phyloP scores from a whole-genome alignment of 2,329 filamentous ascomycete genomes.

The Moelleriella libera region DNA sequence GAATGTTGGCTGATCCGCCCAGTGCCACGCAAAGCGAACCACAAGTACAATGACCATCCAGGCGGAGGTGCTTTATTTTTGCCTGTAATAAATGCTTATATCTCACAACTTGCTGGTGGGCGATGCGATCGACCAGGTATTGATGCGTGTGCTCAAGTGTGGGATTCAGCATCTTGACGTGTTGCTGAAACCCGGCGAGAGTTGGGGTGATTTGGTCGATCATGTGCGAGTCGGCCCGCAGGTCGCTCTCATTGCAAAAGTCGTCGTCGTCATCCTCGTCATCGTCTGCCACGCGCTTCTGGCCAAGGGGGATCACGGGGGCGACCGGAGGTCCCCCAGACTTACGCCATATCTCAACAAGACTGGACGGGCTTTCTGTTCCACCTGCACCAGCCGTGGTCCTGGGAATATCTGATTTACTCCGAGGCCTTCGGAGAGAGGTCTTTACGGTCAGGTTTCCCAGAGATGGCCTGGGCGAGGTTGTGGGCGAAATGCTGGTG shows the following conservation, averaged over 20 bases:
- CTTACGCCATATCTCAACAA: constrained; percentile 37
- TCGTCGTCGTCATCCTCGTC: constrained; percentile 48
- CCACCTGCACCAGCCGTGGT: constrained; percentile 12
- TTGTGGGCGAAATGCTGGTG: constrained; percentile 31
- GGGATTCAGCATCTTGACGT: constrained; percentile 65
- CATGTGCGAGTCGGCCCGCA: constrained; percentile 48
- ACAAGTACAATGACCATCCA: constrained; percentile 47
- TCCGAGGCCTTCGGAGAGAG: constrained; percentile 37
- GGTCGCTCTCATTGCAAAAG: constrained; percentile 39
- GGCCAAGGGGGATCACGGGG: constrained; percentile 22
- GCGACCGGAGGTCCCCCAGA: constrained; percentile 40
- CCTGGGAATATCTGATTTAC: constrained; percentile 38
- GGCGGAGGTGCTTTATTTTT: constrained; percentile 55
- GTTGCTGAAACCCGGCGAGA: constrained; percentile 60
- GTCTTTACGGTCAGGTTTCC: constrained; percentile 29
- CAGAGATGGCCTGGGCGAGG: constrained; percentile 37
- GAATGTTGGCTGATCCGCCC: constrained; percentile 49
- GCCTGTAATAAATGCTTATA: constrained; percentile 64
- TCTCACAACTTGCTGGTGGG: constrained; percentile 63
- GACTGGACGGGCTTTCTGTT: constrained; percentile 22
- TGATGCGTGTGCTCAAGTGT: constrained; percentile 37
- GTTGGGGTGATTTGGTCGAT: constrained; percentile 59
- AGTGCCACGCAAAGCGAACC: constrained; percentile 48
- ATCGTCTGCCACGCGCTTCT: constrained; percentile 5
- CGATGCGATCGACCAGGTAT: constrained; percentile 67